Evolutionary conservation across 148 eudicot genomes (phyloP).

Genomic region (Rhododendron molle): DNA sequence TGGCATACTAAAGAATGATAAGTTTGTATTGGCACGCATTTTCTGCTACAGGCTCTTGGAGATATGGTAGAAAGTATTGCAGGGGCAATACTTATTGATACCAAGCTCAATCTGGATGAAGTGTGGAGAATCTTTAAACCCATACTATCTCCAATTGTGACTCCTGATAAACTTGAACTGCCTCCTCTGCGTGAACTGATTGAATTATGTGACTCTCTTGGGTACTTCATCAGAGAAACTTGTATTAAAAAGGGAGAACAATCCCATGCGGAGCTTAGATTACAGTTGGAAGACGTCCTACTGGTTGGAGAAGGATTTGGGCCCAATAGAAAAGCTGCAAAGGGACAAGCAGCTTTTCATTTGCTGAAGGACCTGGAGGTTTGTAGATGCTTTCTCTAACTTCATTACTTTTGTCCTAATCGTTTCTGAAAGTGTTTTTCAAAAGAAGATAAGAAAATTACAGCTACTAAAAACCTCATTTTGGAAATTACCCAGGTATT

Average conservation of each 20-base stretch:
- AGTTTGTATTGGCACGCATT: not conserved
- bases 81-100: constrained; percentile 80
- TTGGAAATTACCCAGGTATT: not conserved
- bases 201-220: constrained; percentile 77
- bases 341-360: constrained; percentile 73
- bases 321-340: constrained; percentile 61
- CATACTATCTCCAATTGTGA: constrained; percentile 80
- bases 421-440: not conserved
- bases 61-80: constrained; percentile 92
- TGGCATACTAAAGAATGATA: not conserved
- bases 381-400: constrained; percentile 7
- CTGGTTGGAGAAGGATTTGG: constrained; percentile 65
- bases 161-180: constrained; percentile 85
- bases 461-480: not conserved
- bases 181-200: constrained; percentile 73
- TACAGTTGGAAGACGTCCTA: constrained; percentile 58
- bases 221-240: constrained; percentile 63
- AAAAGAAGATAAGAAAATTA: not conserved
- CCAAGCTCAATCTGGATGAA: constrained; percentile 69
- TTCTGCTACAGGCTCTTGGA: constrained; percentile 58
- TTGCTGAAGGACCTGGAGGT: constrained; percentile 69
- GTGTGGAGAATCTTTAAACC: constrained; percentile 82
- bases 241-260: constrained; percentile 30
- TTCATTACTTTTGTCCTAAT: not conserved
- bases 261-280: constrained; percentile 46